Base-by-base conservation (phyloP, 176 grass and related monocot species). In the Carex parvula region DNA sequence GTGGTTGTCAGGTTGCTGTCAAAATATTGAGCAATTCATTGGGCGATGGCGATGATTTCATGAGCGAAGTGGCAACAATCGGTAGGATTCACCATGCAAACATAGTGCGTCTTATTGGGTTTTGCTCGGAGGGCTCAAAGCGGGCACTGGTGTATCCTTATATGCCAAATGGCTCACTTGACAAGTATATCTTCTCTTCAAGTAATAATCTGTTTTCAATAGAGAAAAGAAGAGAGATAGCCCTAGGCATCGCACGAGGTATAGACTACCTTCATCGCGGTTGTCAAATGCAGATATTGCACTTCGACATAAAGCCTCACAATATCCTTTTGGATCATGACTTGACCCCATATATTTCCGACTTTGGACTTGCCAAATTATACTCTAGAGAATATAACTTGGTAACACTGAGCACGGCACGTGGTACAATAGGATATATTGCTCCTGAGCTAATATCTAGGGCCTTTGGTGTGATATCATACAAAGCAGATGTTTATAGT, bases 291-390 rank as follows among this genome's bases (percentile, higher is more conserved):
- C 85, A 88, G 26, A 94, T 94, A 57, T 84, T 94, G 32, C 92
- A 94, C 84, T 94, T 94, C 29, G 90, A 94, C 55, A 92, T 94
- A 26, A 94, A 94, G 67, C 90, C 89, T 5, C 89, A 91, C 53
- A 94, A 94, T 22, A 87, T 94, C 35, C 79, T 94, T 0, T 88
- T 94, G 1, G 90, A 92, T 9, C 14, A 54, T 0, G 77, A 33
- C 0, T 59, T 94, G 32, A 85, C 76, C 0, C 92, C 92, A 10
- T 92, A 94, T 68, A 88, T 94, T 12, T 41, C 92, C 0, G 92
- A 92, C 20, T 94, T 94, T 1, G 92, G 92, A 0, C 83, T 94
- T 50, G 90, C 92, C 1, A 94, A 90, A 72, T 17, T 94, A 32
- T 90, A 90, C 61, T 59, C 70, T 55, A 86, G 83, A 0, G 82